Evolutionary conservation across 192 early-diverging fungal genomes (phyloP).

Genomic region (Funneliformis geosporum): DNA sequence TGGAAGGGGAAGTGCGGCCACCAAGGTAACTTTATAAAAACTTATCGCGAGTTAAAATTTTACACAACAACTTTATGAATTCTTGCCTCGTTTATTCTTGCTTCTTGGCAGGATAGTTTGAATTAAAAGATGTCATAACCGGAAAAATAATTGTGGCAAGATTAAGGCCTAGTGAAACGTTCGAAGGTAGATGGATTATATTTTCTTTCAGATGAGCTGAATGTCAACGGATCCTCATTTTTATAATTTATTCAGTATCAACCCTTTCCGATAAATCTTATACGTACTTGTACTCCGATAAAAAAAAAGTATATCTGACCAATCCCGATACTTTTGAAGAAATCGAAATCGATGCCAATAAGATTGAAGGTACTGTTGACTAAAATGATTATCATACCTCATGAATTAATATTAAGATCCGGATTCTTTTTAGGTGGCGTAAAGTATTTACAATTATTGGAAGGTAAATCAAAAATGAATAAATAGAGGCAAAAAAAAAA

Average conservation of each 20-base stretch:
- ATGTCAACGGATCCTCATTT: constrained; percentile 69
- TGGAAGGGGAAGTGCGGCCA: constrained; percentile 66
- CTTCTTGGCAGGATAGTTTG: not conserved
- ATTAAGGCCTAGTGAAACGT: not conserved
- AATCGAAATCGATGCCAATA: constrained; percentile 54
- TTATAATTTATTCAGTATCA: constrained; percentile 63
- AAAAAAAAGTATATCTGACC: constrained; percentile 63
- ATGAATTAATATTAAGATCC: not conserved
- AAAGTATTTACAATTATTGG: not conserved
- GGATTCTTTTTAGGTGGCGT: constrained; percentile 9
- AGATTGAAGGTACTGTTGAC: constrained; percentile 56
- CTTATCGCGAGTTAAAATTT: not conserved
- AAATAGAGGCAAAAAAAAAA: not conserved
- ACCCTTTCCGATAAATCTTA: constrained; percentile 63
- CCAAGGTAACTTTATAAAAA: constrained; percentile 44
- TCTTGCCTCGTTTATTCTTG: not conserved
- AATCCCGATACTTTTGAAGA: constrained; percentile 74
- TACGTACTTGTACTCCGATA: constrained; percentile 74
- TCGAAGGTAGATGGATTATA: not conserved
- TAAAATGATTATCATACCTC: not conserved
- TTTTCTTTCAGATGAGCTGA: constrained; percentile 60
- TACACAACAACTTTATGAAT: not conserved
- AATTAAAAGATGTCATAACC: not conserved
- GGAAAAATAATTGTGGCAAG: not conserved
- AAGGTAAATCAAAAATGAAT: not conserved